Evolutionary conservation across 495 filamentous ascomycete species (phyloP).

Genomic region (Podospora australis): DNA sequence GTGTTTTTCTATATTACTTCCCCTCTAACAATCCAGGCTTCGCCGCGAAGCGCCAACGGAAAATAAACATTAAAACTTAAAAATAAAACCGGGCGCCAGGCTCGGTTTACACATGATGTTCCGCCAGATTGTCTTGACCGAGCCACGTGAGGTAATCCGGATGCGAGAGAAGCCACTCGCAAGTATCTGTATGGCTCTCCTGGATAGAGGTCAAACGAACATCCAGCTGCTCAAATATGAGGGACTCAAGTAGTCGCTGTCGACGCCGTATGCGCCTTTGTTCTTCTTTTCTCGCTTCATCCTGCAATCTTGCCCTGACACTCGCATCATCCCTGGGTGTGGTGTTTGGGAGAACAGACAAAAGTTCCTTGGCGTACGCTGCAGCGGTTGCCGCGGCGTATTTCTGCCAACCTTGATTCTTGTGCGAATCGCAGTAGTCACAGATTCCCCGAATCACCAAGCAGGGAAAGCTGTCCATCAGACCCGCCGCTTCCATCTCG

Average conservation of each 20-base stretch:
- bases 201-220: constrained; percentile 31
- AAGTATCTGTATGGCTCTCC: constrained; percentile 36
- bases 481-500: constrained; percentile 5
- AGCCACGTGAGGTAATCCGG: constrained; percentile 41
- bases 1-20: too few species aligned
- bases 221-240: constrained; percentile 35
- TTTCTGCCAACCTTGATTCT: constrained; percentile 30
- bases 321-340: too few species aligned
- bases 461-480: constrained; percentile 18
- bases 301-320: too few species aligned
- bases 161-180: constrained; percentile 42
- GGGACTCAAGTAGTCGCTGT: constrained; percentile 21
- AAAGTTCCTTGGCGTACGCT: neutral
- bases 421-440: constrained; percentile 37
- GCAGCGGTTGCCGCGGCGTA: constrained; percentile 17
- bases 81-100: too few species aligned
- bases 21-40: too few species aligned
- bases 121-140: too few species aligned
- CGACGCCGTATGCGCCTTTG: too few species aligned
- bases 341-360: too few species aligned
- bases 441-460: constrained; percentile 35
- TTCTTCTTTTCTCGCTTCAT: too few species aligned
- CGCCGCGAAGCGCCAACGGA: too few species aligned
- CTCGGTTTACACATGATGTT: too few species aligned
- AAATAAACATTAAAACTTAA: too few species aligned